Evolutionary conservation across 2,329 filamentous ascomycete genomes (phyloP).

Genomic region (Alternaria dauci): DNA sequence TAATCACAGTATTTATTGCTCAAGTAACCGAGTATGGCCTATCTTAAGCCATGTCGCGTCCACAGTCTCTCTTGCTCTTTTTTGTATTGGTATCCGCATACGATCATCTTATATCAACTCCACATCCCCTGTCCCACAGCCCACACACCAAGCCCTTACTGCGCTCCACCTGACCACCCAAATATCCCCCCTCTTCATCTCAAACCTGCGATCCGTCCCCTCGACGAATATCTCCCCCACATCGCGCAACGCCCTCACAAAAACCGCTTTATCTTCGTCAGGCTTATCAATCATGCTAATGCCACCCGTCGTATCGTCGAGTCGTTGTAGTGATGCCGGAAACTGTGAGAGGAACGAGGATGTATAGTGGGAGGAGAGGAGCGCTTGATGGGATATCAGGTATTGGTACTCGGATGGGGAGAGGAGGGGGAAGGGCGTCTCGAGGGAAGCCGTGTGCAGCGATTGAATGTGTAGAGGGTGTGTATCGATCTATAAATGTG

Average conservation of each 20-base stretch:
- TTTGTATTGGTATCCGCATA: background rate
- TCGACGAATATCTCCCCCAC: slow-evolving; percentile 63
- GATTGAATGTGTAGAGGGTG: slow-evolving; percentile 77
- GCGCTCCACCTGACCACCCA: slow-evolving; percentile 67
- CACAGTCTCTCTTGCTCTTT: background rate
- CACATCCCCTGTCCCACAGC: slow-evolving; percentile 71
- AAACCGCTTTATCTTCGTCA: slow-evolving; percentile 83
- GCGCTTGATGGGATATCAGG: slow-evolving; percentile 81
- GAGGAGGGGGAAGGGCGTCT: slow-evolving; percentile 61
- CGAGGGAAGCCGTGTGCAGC: slow-evolving; percentile 56
- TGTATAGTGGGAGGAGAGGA: slow-evolving; percentile 85
- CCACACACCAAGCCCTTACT: slow-evolving; percentile 68
- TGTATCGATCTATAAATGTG: slow-evolving; percentile 70
- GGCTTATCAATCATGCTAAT: slow-evolving; percentile 92
- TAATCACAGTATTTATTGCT: background rate
- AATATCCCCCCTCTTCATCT: slow-evolving; percentile 61
- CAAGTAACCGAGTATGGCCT: background rate
- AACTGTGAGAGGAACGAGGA: slow-evolving; percentile 86
- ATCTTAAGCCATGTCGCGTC: too few relatives aligned
- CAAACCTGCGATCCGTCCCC: slow-evolving; percentile 65
- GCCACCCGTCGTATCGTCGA: slow-evolving; percentile 90
- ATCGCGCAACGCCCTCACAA: slow-evolving; percentile 75
- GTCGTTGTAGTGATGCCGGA: slow-evolving; percentile 76
- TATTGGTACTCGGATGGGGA: slow-evolving; percentile 82
- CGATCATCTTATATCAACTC: slow-evolving; percentile 59